Evolutionary conservation across 768 basidiomycete species (phyloP).

Genomic region (Kwoniella bestiolae): DNA sequence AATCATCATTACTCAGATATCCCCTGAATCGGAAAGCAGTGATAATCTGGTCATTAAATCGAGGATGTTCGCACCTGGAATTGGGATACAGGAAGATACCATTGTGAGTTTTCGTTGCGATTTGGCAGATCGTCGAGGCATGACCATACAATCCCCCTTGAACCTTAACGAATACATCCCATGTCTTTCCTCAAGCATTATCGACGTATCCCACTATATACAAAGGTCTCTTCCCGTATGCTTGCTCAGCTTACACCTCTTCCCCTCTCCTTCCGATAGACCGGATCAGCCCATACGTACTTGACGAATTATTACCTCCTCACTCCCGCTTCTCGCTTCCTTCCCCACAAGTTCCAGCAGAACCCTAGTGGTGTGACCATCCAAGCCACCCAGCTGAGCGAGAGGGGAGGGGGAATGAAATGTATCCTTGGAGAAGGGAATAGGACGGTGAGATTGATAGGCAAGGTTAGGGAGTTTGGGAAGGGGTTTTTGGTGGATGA

Average conservation of each 20-base stretch:
- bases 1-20: slow-evolving; percentile 2
- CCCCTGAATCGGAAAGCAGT: background rate
- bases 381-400: slow-evolving; percentile 23
- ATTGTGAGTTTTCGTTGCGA: slow-evolving; percentile 40
- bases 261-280: slow-evolving; percentile 15
- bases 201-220: background rate
- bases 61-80: slow-evolving; percentile 34
- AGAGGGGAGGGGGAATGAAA: slow-evolving; percentile 23
- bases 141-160: too few species aligned
- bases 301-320: slow-evolving; percentile 38
- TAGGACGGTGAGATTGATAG: background rate
- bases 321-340: slow-evolving; percentile 8
- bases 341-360: slow-evolving; percentile 6
- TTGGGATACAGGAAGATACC: slow-evolving; percentile 42
- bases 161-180: too few species aligned
- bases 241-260: background rate
- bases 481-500: background rate
- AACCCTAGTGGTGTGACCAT: slow-evolving; percentile 9
- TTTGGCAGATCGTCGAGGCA: too few species aligned
- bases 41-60: slow-evolving; percentile 23
- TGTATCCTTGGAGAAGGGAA: slow-evolving; percentile 21
- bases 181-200: too few species aligned
- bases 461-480: slow-evolving; percentile 4
- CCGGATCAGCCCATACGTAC: slow-evolving; percentile 41
- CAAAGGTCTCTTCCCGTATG: background rate